phyloP scores from a whole-genome alignment of 2,329 filamentous ascomycete genomes.

The Atkinsonella hypoxylon region DNA sequence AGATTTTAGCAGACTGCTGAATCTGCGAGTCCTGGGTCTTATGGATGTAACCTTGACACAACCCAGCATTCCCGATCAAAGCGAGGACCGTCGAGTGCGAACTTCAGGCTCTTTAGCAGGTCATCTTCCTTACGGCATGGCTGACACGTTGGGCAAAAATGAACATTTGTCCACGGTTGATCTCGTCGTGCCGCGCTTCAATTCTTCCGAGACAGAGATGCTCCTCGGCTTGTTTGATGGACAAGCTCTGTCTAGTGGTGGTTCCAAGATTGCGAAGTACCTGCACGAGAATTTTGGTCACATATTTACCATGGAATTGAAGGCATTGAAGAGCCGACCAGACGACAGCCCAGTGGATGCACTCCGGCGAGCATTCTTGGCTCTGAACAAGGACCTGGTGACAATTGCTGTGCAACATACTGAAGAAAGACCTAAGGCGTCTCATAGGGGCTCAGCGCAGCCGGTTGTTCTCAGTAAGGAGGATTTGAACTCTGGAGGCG shows the following conservation, averaged over 20 bases:
- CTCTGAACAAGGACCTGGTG: slow-evolving; percentile 87
- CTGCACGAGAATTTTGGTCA: slow-evolving; percentile 90
- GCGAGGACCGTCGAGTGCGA: slow-evolving; percentile 84
- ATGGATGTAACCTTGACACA: slow-evolving; percentile 98
- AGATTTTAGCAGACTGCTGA: slow-evolving; percentile 75
- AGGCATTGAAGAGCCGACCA: slow-evolving; percentile 51
- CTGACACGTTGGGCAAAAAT: slow-evolving; percentile 82
- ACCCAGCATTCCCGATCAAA: slow-evolving; percentile 87
- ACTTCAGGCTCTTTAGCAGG: slow-evolving; percentile 94
- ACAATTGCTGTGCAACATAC: slow-evolving; percentile 70
- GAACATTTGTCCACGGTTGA: slow-evolving; percentile 95
- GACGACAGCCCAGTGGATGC: slow-evolving; percentile 74
- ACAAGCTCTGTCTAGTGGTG: slow-evolving; percentile 74
- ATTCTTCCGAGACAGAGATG: slow-evolving; percentile 79
- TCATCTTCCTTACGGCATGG: slow-evolving; percentile 91
- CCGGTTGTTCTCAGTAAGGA: slow-evolving; percentile 75
- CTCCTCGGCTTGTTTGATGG: slow-evolving; percentile 94
- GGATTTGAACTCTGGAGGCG: slow-evolving; percentile 79
- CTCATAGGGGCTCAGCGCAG: slow-evolving; percentile 59
- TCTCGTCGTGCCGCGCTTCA: slow-evolving; percentile 85
- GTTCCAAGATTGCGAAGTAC: slow-evolving; percentile 92
- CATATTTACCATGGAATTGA: slow-evolving; percentile 73
- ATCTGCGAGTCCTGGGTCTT: slow-evolving; percentile 77
- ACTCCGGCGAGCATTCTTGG: slow-evolving; percentile 72
- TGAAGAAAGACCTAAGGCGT: slow-evolving; percentile 55